Evolutionary conservation across 768 basidiomycete genomes (phyloP).

Genomic region (Candolleomyces efflorescens): DNA sequence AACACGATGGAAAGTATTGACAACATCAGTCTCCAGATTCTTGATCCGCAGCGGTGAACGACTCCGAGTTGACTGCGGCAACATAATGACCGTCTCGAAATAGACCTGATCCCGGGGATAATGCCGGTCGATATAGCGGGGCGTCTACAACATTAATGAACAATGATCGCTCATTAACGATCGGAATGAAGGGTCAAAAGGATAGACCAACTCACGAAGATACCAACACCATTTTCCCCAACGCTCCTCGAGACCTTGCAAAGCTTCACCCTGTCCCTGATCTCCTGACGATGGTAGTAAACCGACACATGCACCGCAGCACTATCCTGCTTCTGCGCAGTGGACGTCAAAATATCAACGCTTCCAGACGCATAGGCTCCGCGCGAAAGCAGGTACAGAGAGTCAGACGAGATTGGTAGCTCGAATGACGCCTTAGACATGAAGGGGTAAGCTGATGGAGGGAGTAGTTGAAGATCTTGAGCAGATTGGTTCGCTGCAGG

Average conservation of each 20-base stretch:
- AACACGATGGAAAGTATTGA: slow-evolving; percentile 37
- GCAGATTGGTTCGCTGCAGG: too few relatives aligned
- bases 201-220: slow-evolving; percentile 26
- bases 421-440: slow-evolving; percentile 6
- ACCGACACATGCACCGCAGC: slow-evolving; percentile 23
- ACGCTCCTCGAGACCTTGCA: slow-evolving; percentile 21
- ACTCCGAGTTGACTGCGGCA: neutral
- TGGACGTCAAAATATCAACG: slow-evolving; percentile 19
- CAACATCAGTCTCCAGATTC: slow-evolving; percentile 39
- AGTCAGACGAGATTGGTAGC: slow-evolving; percentile 22
- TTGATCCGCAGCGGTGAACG: slow-evolving; percentile 28
- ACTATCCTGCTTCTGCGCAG: slow-evolving; percentile 12
- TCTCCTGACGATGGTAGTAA: slow-evolving; percentile 16
- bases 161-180: neutral
- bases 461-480: neutral
- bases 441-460: neutral
- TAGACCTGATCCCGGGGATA: neutral
- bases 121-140: slow-evolving; percentile 1
- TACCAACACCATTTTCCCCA: slow-evolving; percentile 28
- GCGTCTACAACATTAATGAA: slow-evolving; percentile 8
- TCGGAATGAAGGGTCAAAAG: neutral
- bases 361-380: slow-evolving; percentile 20
- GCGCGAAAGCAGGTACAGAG: slow-evolving; percentile 26
- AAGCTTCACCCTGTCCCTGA: slow-evolving; percentile 19
- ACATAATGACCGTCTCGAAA: slow-evolving; percentile 12